Conservation (phyloP, 2,329 filamentous ascomycete genomes). For the Fusarium poae region DNA sequence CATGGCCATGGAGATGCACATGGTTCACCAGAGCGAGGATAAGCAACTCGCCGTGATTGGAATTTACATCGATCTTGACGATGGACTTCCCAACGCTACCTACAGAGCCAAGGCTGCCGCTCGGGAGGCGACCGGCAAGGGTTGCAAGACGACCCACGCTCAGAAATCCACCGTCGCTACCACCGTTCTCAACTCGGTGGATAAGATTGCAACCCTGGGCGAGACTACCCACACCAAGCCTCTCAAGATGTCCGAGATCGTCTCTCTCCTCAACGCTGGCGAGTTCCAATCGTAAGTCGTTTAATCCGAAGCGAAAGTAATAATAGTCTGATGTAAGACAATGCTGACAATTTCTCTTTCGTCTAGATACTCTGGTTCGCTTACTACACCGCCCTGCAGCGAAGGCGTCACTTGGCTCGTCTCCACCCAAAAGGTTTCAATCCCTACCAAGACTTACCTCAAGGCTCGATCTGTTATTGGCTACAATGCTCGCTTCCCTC, state of each 20-base stretch:
- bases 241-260: slow-evolving; percentile 60
- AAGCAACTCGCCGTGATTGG: slow-evolving; percentile 50
- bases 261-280: slow-evolving; percentile 47
- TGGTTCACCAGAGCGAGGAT: slow-evolving; percentile 46
- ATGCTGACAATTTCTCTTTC: slow-evolving; percentile 17
- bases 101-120: slow-evolving; percentile 4
- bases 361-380: slow-evolving; percentile 65
- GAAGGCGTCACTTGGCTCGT: slow-evolving; percentile 69
- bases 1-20: slow-evolving; percentile 51
- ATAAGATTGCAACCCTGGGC: slow-evolving; percentile 57
- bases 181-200: slow-evolving; percentile 52
- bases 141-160: not conserved
- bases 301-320: not conserved
- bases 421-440: slow-evolving; percentile 60
- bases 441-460: slow-evolving; percentile 64
- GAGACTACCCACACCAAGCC: slow-evolving; percentile 52
- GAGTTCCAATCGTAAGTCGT: slow-evolving; percentile 48
- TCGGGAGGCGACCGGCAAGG: slow-evolving; percentile 2
- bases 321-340: no score
- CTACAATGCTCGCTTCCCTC: slow-evolving; percentile 68
- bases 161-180: slow-evolving; percentile 50
- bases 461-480: slow-evolving; percentile 65
- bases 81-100: not conserved
- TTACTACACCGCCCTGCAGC: slow-evolving; percentile 73
- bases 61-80: slow-evolving; percentile 45